A percentile compares a stretch with the other conserved stretches of the same genome.
Evolutionary conservation across 1,284 basidiomycete genomes (phyloP).

Genomic region (Entoloma clypeatum): DNA sequence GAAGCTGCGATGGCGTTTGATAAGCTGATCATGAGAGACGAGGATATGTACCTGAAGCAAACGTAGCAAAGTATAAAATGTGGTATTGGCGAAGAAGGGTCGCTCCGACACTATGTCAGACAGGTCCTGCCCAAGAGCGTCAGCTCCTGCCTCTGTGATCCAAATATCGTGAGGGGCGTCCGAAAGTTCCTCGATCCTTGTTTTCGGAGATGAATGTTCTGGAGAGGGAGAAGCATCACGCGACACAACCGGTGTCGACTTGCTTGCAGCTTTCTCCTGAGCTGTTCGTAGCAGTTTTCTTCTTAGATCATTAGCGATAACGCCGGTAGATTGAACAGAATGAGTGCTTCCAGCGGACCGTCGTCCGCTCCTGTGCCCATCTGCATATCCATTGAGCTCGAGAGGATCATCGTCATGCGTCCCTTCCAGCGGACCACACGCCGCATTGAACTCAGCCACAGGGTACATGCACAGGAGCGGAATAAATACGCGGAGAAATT

Average conservation of each 20-base stretch:
- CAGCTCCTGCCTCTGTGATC: slow-evolving; percentile 51
- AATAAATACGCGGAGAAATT: slow-evolving; percentile 83
- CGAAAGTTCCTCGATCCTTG: slow-evolving; percentile 24
- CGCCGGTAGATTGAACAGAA: slow-evolving; percentile 40
- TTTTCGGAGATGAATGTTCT: slow-evolving; percentile 28
- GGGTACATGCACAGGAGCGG: slow-evolving; percentile 80
- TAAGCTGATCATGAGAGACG: slow-evolving; percentile 7
- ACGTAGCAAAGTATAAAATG: slow-evolving; percentile 88
- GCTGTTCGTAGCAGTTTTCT: slow-evolving; percentile 75
- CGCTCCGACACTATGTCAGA: slow-evolving; percentile 31
- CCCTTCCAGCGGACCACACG: slow-evolving; percentile 57
- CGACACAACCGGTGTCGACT: slow-evolving; percentile 37
- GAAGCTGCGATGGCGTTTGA: slow-evolving; percentile 52
- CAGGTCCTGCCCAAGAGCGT: slow-evolving; percentile 27
- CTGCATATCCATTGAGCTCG: slow-evolving; percentile 43
- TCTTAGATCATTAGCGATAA: slow-evolving; percentile 67
- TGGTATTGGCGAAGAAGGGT: slow-evolving; percentile 90
- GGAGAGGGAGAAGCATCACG: slow-evolving; percentile 36
- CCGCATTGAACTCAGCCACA: slow-evolving; percentile 73
- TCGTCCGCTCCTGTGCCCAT: slow-evolving; percentile 41
- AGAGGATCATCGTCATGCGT: slow-evolving; percentile 47
- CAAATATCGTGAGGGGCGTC: slow-evolving; percentile 47
- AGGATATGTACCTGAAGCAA: slow-evolving; percentile 70
- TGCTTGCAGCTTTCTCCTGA: slow-evolving; percentile 45
- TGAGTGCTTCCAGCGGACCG: slow-evolving; percentile 42